phyloP scores from a whole-genome alignment of 768 basidiomycete species.

The Xerocomus spinulosus region DNA sequence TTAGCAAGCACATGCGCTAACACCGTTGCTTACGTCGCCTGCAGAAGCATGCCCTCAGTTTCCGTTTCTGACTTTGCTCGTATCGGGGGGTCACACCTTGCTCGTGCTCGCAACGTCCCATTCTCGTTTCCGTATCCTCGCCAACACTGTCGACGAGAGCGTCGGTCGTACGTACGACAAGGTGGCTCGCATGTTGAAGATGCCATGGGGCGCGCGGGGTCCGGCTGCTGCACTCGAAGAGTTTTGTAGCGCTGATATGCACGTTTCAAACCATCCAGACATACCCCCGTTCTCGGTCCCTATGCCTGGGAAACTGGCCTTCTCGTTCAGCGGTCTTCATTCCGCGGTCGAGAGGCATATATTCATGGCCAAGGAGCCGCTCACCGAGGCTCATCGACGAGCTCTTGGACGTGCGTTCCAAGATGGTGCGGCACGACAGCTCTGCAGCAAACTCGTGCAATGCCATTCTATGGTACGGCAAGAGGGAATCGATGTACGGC shows the following conservation, averaged over 20 bases:
- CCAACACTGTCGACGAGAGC: conserved; percentile 69
- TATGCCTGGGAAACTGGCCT: conserved; percentile 52
- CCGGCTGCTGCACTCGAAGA: conserved; percentile 80
- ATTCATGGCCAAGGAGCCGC: conserved; percentile 31
- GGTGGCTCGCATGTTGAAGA: conserved; percentile 61
- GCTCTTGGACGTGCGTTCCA: conserved; percentile 72
- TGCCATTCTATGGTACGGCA: conserved; percentile 40
- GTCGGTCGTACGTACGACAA: conserved; percentile 85
- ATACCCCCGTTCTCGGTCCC: conserved; percentile 44
- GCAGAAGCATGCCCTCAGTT: conserved; percentile 47
- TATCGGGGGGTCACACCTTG: conserved; percentile 94
- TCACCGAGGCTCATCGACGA: conserved; percentile 25
- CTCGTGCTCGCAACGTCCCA: conserved; percentile 67
- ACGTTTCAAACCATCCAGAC: conserved; percentile 22
- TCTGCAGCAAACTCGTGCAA: conserved; percentile 63
- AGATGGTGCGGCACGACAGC: conserved; percentile 60
- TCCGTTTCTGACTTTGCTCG: conserved; percentile 84
- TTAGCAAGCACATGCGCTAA: conserved; percentile 92
- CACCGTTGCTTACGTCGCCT: conserved; percentile 62
- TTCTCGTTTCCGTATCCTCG: conserved; percentile 60
- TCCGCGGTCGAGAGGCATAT: conserved; percentile 63
- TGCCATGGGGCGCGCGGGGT: conserved; percentile 60
- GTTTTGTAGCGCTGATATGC: conserved; percentile 43
- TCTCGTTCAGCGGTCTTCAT: conserved; percentile 80
- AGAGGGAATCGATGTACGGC: conserved; percentile 41